A percentile compares a stretch with the other conserved stretches of the same genome.
phyloP scores from a whole-genome alignment of 495 filamentous ascomycete species.

The Aspergillus bridgeri region DNA sequence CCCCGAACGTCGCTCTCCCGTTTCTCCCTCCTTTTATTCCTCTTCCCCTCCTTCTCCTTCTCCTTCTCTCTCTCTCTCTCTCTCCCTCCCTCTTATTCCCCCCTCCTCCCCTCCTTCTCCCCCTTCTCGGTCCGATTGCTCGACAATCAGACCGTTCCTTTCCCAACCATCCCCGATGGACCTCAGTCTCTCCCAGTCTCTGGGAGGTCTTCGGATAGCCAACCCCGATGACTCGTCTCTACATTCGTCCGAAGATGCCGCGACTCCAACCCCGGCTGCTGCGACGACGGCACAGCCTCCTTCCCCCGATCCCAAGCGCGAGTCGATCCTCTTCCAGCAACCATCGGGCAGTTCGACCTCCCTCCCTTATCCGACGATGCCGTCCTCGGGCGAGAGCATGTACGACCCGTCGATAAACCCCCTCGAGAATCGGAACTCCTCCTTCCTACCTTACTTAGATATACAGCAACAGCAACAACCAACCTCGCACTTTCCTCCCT shows the following conservation, averaged over 20 bases:
- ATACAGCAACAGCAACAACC: slow-evolving; percentile 23
- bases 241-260: slow-evolving; percentile 47
- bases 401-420: slow-evolving; percentile 16
- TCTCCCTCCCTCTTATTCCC: not conserved
- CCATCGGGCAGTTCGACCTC: slow-evolving; percentile 13
- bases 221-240: slow-evolving; percentile 86
- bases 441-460: slow-evolving; percentile 20
- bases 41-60: slow-evolving; percentile 13
- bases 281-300: slow-evolving; percentile 25
- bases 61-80: too few species aligned
- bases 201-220: slow-evolving; percentile 94
- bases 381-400: slow-evolving; percentile 15
- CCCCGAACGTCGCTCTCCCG: not conserved
- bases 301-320: slow-evolving; percentile 16
- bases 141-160: not conserved
- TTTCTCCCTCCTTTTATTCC: slow-evolving; percentile 2
- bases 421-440: slow-evolving; percentile 30
- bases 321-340: slow-evolving; percentile 20
- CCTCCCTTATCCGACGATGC: slow-evolving; percentile 3
- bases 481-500: slow-evolving; percentile 28
- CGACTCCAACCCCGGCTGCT: slow-evolving; percentile 17
- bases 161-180: slow-evolving; percentile 41
- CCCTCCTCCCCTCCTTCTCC: not conserved
- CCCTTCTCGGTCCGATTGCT: slow-evolving; percentile 5
- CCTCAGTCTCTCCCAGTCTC: slow-evolving; percentile 83